Base-by-base conservation (phyloP, 2,329 filamentous ascomycete species). In the Sclerotinia nivalis region DNA sequence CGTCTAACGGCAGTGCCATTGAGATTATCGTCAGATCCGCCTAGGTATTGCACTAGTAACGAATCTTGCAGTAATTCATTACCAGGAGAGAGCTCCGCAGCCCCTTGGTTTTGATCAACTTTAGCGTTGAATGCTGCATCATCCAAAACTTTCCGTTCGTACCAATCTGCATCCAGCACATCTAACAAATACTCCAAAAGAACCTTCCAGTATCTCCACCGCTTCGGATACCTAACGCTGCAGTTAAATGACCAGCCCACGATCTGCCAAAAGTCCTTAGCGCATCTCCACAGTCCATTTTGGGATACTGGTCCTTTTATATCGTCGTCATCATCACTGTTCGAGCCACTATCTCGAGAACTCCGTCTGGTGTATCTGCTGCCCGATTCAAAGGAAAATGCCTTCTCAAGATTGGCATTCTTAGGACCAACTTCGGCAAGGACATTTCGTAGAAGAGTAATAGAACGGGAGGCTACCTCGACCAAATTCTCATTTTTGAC, bases 181-280 rank as follows among this genome's bases (percentile, higher is more conserved):
- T 94, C 91, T 7, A 96, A 80, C 85, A 97, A 91, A 72, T 91
- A 89, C 47, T 89, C 86, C 20, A 98, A 83, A 91, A 93, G 97
- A 10, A 88, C 80, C 74, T 86, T 88, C 93, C 94, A 98, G 76
- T 89, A 86, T 64, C 84, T 85, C 95, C 96, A 98, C 28, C 95
- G 86, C 54, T 86, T 84, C 1, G 88, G 88, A 74, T 95, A 84
- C 45, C 86, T 79, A 1, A 91, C 85, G 66, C 93, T 94, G 81
- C 95, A 98, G 78, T 95, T 96, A 79, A 98, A 93, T 0, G 92
- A 91, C 96, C 96, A 98, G 4, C 95, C 96, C 0, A 96, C 86
- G 0, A 92, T 87, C 55, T 89, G 87, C 93, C 96, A 99, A 76
- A 98, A 96, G 77, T 97, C 93, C 71, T 92, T 89, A 0, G 91